Evolutionary conservation across 1,284 basidiomycete species (phyloP).

Genomic region (Pulchroboletus neoregius): DNA sequence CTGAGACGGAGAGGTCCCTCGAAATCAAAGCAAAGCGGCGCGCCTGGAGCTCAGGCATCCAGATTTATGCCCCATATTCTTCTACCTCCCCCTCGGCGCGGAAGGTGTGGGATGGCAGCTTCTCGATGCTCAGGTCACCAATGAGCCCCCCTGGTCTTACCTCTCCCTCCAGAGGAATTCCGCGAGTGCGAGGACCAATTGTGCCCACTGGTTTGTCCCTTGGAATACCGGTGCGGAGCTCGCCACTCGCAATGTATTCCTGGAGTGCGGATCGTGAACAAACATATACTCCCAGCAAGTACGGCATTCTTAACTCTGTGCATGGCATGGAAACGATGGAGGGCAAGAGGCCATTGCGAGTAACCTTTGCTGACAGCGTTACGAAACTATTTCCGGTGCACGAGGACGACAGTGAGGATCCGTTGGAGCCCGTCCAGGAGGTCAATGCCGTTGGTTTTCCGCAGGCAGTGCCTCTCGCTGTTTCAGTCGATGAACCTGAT

Average conservation of each 20-base stretch:
- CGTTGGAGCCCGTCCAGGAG: conserved; percentile 10
- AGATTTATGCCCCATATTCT: conserved; percentile 25
- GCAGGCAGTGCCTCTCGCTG: conserved; percentile 1
- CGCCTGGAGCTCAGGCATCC: conserved; percentile 35
- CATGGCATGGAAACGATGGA: conserved; percentile 12
- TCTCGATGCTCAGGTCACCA: conserved; percentile 2
- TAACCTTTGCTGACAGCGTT: conserved; percentile 23
- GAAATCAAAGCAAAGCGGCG: conserved; percentile 33
- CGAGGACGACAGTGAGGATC: conserved; percentile 29
- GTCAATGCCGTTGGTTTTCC: conserved; percentile 20
- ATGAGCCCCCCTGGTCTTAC: conserved; percentile 25
- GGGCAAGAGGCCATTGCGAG: conserved; percentile 19
- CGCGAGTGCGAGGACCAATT: conserved; percentile 22
- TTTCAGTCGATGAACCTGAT: conserved; percentile 5
- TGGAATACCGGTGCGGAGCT: conserved; percentile 24
- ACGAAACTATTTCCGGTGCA: conserved; percentile 31
- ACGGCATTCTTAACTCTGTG: conserved; percentile 16
- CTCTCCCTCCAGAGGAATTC: background rate
- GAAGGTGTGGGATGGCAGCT: conserved; percentile 21
- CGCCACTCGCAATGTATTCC: conserved; percentile 24
- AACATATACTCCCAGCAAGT: conserved; percentile 6
- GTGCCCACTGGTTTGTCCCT: conserved; percentile 30
- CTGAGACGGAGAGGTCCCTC: conserved; percentile 23
- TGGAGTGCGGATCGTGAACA: conserved; percentile 16
- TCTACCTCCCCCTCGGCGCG: background rate